These are phyloP conservation scores for Rostrohypoxylon terebratum DNA, from an alignment of 495 filamentous ascomycete species.

Conservation along the genomic window DNA sequence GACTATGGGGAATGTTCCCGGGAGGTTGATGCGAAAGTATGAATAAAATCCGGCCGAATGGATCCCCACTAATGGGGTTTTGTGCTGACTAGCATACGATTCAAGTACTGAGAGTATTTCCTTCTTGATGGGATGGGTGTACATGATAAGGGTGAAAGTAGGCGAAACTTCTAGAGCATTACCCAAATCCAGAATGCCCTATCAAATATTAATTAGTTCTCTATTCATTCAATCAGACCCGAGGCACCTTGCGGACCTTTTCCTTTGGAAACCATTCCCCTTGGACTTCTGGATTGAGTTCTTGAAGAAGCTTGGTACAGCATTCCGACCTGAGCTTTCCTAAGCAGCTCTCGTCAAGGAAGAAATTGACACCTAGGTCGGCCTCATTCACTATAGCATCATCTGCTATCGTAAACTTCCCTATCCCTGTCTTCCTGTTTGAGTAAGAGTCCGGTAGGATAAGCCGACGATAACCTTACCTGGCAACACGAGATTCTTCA, in stretches of 20 bases:
- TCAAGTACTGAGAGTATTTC: constrained; percentile 69
- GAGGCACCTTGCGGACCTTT: constrained; percentile 50
- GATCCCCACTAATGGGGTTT: constrained; percentile 82
- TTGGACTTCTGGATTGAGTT: constrained; percentile 96
- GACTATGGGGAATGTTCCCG: constrained; percentile 87
- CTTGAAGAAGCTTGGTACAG: constrained; percentile 77
- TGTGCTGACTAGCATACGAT: constrained; percentile 66
- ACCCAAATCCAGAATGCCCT: constrained; percentile 41
- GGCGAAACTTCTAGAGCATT: constrained; percentile 58
- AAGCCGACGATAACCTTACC: constrained; percentile 53
- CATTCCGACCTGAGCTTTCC: constrained; percentile 85
- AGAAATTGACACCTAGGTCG: constrained; percentile 97
- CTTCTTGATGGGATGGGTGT: constrained; percentile 73
- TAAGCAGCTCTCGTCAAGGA: constrained; percentile 81
- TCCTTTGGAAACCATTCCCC: constrained; percentile 68
- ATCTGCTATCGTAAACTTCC: constrained; percentile 94
- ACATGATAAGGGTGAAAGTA: constrained; percentile 78
- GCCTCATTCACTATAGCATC: constrained; percentile 77
- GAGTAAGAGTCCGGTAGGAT: constrained; percentile 7
- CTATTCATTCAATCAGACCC: constrained; percentile 26
- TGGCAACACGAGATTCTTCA: constrained; percentile 96
- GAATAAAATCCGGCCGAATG: constrained; percentile 92
- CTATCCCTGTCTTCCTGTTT: constrained; percentile 70
- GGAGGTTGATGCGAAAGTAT: constrained; percentile 80
- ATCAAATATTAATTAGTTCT: constrained; percentile 37